Evolutionary conservation across 1,139 yeast genomes (phyloP).

Genomic region (Diutina scorzettiae): DNA sequence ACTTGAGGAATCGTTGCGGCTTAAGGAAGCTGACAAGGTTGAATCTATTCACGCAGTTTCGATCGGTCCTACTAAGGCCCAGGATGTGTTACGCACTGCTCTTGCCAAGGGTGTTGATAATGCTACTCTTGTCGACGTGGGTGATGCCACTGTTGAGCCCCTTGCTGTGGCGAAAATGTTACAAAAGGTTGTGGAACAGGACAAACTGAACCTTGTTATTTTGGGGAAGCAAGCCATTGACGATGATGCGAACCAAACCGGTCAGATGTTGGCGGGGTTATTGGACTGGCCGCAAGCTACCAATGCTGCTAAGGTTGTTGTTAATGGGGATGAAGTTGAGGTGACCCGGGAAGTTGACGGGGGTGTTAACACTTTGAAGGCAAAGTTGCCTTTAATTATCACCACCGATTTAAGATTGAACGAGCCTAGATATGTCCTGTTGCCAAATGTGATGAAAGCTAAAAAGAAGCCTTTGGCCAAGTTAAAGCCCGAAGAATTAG

Average conservation of each 20-base stretch:
- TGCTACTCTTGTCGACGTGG: constrained; percentile 72
- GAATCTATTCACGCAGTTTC: constrained; percentile 86
- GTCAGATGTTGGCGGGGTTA: constrained; percentile 91
- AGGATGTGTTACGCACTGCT: constrained; percentile 80
- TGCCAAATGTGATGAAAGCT: constrained; percentile 96
- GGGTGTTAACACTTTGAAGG: constrained; percentile 75
- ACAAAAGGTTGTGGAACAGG: constrained; percentile 57
- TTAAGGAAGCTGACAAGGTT: constrained; percentile 66
- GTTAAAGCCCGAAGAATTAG: constrained; percentile 58
- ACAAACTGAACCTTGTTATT: constrained; percentile 65
- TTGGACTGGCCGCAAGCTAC: constrained; percentile 98
- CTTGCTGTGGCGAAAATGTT: constrained; percentile 80
- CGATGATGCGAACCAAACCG: constrained; percentile 93
- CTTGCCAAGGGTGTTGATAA: constrained; percentile 91
- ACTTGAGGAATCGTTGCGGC: constrained; percentile 76
- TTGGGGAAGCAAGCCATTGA: constrained; percentile 96
- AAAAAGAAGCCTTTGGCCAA: constrained; percentile 87
- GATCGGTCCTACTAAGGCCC: constrained; percentile 79
- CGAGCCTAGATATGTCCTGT: constrained; percentile 86
- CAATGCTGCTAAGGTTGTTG: constrained; percentile 78
- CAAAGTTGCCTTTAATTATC: constrained; percentile 72
- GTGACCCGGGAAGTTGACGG: constrained; percentile 94
- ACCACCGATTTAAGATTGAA: constrained; percentile 91
- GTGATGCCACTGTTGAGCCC: constrained; percentile 73
- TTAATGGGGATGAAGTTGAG: constrained; percentile 47